phyloP scores from a whole-genome alignment of 225 moss, liverwort and hornwort species.

The Marchantia polymorpha region DNA sequence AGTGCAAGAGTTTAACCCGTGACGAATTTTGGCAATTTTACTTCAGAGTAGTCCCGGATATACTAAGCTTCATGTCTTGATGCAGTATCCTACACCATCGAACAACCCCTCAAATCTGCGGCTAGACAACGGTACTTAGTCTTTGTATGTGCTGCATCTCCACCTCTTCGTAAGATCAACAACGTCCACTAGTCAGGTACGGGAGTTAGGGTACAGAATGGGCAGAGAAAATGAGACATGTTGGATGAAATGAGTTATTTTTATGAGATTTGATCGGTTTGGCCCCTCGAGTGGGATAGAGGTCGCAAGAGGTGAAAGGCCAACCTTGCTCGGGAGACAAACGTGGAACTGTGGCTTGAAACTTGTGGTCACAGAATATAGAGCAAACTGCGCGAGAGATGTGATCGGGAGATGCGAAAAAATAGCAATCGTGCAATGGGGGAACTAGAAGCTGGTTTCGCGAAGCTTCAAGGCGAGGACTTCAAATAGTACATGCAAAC shows the following conservation, averaged over 20 bases:
- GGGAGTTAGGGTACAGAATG: conserved; percentile 11
- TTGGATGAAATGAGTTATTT: neutral
- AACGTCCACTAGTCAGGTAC: too few relatives aligned
- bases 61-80: too few relatives aligned
- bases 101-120: too few relatives aligned
- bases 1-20: too few relatives aligned
- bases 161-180: too few relatives aligned
- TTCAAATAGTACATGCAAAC: conserved; percentile 99
- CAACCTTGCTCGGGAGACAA: neutral
- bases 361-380: too few relatives aligned
- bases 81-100: too few relatives aligned
- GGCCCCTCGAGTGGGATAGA: neutral
- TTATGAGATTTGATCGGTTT: neutral
- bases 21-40: too few relatives aligned
- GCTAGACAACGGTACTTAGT: too few relatives aligned
- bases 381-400: neutral
- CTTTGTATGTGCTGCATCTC: too few relatives aligned
- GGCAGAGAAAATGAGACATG: too few relatives aligned
- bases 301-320: neutral
- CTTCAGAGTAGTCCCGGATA: too few relatives aligned
- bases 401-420: neutral
- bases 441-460: conserved; percentile 91
- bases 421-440: conserved; percentile 49
- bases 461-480: conserved; percentile 98
- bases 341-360: neutral